Evolutionary conservation across 179 eudicot genomes (phyloP).

Genomic region (Silene coronaria): DNA sequence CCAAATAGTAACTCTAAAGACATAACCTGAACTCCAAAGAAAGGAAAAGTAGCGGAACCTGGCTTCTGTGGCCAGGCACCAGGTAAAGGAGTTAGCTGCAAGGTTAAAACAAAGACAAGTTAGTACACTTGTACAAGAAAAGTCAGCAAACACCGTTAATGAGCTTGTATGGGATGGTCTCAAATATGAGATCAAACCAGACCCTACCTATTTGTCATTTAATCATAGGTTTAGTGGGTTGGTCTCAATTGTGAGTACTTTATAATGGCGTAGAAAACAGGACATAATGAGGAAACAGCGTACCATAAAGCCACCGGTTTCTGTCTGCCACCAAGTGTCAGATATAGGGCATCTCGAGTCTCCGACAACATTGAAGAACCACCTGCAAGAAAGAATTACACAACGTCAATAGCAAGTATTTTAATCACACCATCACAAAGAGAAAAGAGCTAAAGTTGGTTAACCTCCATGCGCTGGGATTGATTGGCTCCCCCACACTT

Average conservation of each 20-base stretch:
- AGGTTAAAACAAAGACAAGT: conserved; percentile 15
- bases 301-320: conserved; percentile 99
- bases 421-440: neutral
- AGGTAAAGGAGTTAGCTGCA: conserved; percentile 89
- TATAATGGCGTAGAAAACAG: neutral
- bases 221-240: no score
- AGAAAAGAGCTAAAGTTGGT: conserved; percentile 14
- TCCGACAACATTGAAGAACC: conserved; percentile 91
- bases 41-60: conserved; percentile 95
- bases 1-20: neutral
- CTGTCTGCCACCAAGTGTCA: conserved; percentile 99
- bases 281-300: neutral
- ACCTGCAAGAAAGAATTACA: conserved; percentile 37
- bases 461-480: conserved; percentile 99
- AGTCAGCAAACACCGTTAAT: no score
- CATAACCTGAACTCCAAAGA: conserved; percentile 94
- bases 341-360: conserved; percentile 89
- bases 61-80: conserved; percentile 99
- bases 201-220: no score
- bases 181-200: no score
- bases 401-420: conserved; percentile 13
- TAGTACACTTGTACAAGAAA: conserved; percentile 4
- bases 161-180: no score
- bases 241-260: neutral
- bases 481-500: conserved; percentile 98